Percentiles rank a stretch among this genome's conserved stretches.
Evolutionary conservation across 768 basidiomycete species (phyloP).

Genomic region (Mrakia frigida): DNA sequence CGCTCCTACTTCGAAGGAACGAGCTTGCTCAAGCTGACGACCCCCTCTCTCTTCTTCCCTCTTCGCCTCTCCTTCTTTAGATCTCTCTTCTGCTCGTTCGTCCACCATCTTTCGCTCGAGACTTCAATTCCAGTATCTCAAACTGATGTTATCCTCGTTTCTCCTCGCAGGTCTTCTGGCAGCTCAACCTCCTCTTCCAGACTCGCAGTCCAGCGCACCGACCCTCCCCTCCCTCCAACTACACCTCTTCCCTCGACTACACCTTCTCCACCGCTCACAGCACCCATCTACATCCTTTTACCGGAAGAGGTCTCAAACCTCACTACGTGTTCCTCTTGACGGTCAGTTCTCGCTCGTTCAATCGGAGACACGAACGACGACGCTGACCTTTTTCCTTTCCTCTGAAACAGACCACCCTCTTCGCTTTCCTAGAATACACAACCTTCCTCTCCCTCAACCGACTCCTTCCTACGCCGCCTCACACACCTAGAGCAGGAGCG

Average conservation of each 20-base stretch:
- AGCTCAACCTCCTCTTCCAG: conserved; percentile 22
- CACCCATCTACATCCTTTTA: background rate
- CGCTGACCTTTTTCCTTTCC: background rate
- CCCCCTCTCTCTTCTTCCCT: background rate
- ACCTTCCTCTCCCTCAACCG: conserved; percentile 4
- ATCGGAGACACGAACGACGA: background rate
- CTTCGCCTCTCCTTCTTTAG: background rate
- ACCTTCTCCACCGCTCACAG: background rate
- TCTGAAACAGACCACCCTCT: background rate
- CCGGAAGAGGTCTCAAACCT: conserved; percentile 4
- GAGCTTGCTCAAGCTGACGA: background rate
- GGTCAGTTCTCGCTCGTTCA: background rate
- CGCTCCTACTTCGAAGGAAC: background rate
- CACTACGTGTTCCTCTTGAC: conserved; percentile 17
- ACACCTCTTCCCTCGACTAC: too few relatives aligned
- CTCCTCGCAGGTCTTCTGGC: background rate
- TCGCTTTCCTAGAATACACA: conserved; percentile 4
- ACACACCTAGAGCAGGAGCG: background rate
- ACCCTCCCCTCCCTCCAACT: background rate
- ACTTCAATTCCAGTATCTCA: background rate
- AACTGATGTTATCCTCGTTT: background rate
- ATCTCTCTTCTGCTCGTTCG: conserved; percentile 9
- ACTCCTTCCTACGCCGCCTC: background rate
- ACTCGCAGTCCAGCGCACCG: background rate
- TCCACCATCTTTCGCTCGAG: background rate